These are phyloP conservation scores for Talaromyces sp. DNA, from an alignment of 2,329 filamentous ascomycete genomes.

Conservation along the genomic window DNA sequence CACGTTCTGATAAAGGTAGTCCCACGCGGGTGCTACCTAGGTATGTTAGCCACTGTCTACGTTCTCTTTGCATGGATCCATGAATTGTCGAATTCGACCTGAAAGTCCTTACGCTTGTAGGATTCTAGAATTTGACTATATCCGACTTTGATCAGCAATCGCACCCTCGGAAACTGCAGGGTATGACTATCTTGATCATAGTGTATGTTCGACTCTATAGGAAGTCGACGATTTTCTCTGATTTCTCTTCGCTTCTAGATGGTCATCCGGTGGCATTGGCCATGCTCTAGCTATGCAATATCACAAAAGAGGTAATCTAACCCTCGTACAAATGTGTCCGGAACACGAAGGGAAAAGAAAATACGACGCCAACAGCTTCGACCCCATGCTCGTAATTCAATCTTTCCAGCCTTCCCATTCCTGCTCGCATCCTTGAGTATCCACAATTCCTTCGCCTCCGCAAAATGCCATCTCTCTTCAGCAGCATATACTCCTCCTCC, in stretches of 20 bases:
- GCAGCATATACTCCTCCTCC: background rate
- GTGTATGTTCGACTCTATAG: background rate
- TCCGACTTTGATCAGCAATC: too few relatives aligned
- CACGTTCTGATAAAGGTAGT: too few relatives aligned
- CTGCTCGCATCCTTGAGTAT: background rate
- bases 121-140: background rate
- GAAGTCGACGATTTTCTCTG: background rate
- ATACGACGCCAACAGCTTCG: background rate
- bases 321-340: background rate
- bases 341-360: background rate
- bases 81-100: too few relatives aligned
- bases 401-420: background rate
- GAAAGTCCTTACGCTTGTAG: background rate
- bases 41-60: too few relatives aligned
- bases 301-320: background rate
- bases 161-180: too few relatives aligned
- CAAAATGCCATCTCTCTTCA: background rate
- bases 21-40: too few relatives aligned
- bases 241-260: background rate
- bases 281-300: background rate
- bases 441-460: background rate
- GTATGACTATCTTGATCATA: background rate
- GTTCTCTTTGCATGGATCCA: background rate
- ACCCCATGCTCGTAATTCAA: background rate
- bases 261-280: background rate